phyloP scores from a whole-genome alignment of 169 alveolate genomes.

The Cryptosporidium sp. region DNA sequence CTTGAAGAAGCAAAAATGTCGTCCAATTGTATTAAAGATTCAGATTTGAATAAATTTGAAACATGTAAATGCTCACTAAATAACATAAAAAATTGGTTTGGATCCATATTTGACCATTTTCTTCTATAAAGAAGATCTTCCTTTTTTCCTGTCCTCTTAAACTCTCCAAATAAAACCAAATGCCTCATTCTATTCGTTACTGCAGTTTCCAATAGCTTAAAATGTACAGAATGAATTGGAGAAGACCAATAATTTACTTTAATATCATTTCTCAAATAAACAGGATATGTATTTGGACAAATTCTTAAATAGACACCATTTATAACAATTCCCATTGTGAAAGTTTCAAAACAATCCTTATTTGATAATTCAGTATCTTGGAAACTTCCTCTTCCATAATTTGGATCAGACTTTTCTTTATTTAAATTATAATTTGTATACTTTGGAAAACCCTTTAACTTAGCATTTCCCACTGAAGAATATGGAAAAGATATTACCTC shows the following conservation, averaged over 20 bases:
- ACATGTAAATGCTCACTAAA: conserved; percentile 12
- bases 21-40: conserved; percentile 11
- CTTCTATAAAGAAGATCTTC: conserved; percentile 21
- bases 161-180: conserved; percentile 46
- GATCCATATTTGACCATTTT: conserved; percentile 11
- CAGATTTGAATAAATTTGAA: conserved; percentile 13
- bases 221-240: conserved; percentile 51
- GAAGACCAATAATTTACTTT: conserved; percentile 28
- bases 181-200: conserved; percentile 66
- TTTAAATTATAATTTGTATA: conserved; percentile 29
- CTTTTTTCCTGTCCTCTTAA: neutral
- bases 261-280: conserved; percentile 27
- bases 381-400: conserved; percentile 31
- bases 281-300: conserved; percentile 61
- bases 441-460: conserved; percentile 49
- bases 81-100: conserved; percentile 25
- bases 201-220: conserved; percentile 41
- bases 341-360: conserved; percentile 24
- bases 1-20: conserved; percentile 22
- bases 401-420: conserved; percentile 4
- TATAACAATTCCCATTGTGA: conserved; percentile 46
- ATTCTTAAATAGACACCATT: conserved; percentile 64
- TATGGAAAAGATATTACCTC: conserved; percentile 23
- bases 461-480: conserved; percentile 11
- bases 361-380: conserved; percentile 9